These are phyloP conservation scores for Colletotrichum echinochloae DNA, from an alignment of 2,329 filamentous ascomycete species.

Conservation along the genomic window DNA sequence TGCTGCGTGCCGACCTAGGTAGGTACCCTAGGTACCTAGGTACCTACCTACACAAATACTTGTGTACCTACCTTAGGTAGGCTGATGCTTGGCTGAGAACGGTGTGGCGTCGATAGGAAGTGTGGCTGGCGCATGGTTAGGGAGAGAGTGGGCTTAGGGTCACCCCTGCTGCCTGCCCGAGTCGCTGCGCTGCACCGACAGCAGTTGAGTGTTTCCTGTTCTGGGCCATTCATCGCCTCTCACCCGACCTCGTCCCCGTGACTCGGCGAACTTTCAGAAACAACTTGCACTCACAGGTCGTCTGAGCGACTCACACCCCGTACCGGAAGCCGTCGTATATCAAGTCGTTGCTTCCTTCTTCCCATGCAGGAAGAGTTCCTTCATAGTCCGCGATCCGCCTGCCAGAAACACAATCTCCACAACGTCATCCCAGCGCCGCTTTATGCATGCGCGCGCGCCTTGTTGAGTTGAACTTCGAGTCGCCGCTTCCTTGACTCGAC, in stretches of 20 bases:
- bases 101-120: constrained; percentile 20
- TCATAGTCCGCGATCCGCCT: not conserved
- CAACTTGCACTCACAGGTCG: constrained; percentile 21
- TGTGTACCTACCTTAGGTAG: not conserved
- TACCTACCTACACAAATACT: too few species aligned
- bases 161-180: constrained; percentile 38
- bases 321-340: constrained; percentile 18
- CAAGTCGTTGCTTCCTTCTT: constrained; percentile 18
- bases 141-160: not conserved
- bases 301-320: constrained; percentile 18
- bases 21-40: not conserved
- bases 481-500: constrained; percentile 7
- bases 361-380: not conserved
- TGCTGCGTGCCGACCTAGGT: not conserved
- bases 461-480: constrained; percentile 4
- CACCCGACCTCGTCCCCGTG: constrained; percentile 38
- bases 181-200: constrained; percentile 24
- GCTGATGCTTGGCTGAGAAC: not conserved
- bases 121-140: constrained; percentile 31
- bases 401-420: constrained; percentile 26
- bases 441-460: constrained; percentile 27
- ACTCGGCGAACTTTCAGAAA: constrained; percentile 29
- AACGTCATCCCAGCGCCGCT: constrained; percentile 23
- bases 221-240: constrained; percentile 27
- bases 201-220: constrained; percentile 34